phyloP scores from a whole-genome alignment of 2,329 filamentous ascomycete genomes.

The Drechslera avenae region DNA sequence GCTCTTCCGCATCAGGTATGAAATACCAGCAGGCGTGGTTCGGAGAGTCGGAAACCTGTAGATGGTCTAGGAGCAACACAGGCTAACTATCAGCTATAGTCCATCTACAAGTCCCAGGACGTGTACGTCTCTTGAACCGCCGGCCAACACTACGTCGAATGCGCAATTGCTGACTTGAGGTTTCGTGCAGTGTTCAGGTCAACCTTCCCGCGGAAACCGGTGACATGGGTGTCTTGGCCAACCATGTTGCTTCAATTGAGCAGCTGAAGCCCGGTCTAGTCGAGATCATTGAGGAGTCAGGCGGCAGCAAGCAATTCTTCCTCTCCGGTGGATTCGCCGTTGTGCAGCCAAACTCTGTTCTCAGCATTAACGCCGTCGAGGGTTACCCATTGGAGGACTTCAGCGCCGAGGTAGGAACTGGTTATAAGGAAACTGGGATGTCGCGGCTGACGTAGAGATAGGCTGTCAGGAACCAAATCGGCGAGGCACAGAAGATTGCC shows the following conservation, averaged over 20 bases:
- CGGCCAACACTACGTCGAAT: constrained; percentile 31
- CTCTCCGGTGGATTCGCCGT: constrained; percentile 96
- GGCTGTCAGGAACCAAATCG: constrained; percentile 85
- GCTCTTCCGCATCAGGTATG: constrained; percentile 98
- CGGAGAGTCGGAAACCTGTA: constrained; percentile 5
- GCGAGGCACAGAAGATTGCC: constrained; percentile 95
- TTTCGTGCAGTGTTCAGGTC: constrained; percentile 78
- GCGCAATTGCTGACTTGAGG: constrained; percentile 38
- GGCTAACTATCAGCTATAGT: constrained; percentile 52
- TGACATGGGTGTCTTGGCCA: constrained; percentile 99
- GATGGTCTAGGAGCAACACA: not conserved
- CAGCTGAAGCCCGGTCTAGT: constrained; percentile 96
- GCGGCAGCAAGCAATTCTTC: constrained; percentile 96
- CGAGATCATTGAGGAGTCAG: constrained; percentile 92
- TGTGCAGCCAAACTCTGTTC: constrained; percentile 89
- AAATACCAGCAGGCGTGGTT: constrained; percentile 20
- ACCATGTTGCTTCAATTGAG: constrained; percentile 98
- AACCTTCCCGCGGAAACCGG: constrained; percentile 98
- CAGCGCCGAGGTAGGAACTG: constrained; percentile 70
- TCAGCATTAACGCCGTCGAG: constrained; percentile 99
- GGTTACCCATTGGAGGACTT: constrained; percentile 95
- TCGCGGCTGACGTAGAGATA: constrained; percentile 37
- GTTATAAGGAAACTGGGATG: not conserved
- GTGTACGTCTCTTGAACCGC: constrained; percentile 61
- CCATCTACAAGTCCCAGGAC: constrained; percentile 72